Evolutionary conservation across 2,329 filamentous ascomycete species (phyloP).

Genomic region (Cercospora sojina): DNA sequence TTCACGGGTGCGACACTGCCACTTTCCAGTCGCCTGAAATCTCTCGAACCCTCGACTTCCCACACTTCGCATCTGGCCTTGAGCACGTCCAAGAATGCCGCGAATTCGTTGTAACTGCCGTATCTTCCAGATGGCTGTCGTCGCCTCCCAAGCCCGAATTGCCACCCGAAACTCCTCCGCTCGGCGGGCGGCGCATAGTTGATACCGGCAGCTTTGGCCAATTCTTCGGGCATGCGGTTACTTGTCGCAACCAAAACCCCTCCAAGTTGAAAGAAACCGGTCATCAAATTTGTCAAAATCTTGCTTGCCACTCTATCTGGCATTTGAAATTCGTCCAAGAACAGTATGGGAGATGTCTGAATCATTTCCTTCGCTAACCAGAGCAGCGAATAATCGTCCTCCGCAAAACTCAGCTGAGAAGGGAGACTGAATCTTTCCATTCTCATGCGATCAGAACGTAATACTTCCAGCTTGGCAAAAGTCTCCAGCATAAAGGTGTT

Average conservation of each 20-base stretch:
- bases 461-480: constrained; percentile 67
- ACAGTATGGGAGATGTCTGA: constrained; percentile 71
- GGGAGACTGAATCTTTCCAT: constrained; percentile 10
- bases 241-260: constrained; percentile 78
- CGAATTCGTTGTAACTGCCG: constrained; percentile 68
- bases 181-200: constrained; percentile 61
- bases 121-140: constrained; percentile 51
- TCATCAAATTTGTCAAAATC: constrained; percentile 75
- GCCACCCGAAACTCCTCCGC: constrained; percentile 46
- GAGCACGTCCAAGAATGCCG: constrained; percentile 71
- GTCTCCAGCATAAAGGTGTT: constrained; percentile 83
- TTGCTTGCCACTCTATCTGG: constrained; percentile 76
- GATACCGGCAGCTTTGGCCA: constrained; percentile 71
- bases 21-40: constrained; percentile 63
- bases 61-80: constrained; percentile 78
- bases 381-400: constrained; percentile 66
- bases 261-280: constrained; percentile 76
- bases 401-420: constrained; percentile 21
- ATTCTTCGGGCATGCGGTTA: constrained; percentile 79
- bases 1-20: constrained; percentile 32
- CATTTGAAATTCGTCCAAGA: constrained; percentile 80
- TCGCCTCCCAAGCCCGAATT: constrained; percentile 39
- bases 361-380: constrained; percentile 75
- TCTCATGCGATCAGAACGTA: constrained; percentile 48
- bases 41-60: constrained; percentile 74